Percentiles rank a stretch among this genome's conserved stretches.
Conservation (phyloP, 1,284 basidiomycete species). For the Tilletia setariae region DNA sequence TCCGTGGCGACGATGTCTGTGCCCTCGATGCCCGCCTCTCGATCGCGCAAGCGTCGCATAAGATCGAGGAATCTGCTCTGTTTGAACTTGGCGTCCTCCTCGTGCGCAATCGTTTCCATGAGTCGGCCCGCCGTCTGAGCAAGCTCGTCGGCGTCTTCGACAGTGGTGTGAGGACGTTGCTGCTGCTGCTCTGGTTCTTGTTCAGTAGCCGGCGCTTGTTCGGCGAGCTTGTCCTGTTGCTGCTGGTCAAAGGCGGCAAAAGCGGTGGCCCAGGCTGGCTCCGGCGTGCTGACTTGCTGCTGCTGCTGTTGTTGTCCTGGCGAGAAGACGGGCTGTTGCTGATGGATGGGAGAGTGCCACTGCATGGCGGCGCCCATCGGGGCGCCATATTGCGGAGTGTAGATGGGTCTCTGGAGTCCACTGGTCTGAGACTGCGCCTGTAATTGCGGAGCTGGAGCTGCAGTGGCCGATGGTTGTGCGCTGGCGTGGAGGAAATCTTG, state of each 20-base stretch:
- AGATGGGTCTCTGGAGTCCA: not conserved
- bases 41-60: constrained; percentile 79
- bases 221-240: constrained; percentile 18
- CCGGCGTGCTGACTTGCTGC: constrained; percentile 20
- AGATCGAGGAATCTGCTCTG: constrained; percentile 82
- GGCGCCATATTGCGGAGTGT: constrained; percentile 6
- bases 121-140: constrained; percentile 55
- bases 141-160: constrained; percentile 49
- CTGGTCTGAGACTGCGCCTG: not conserved
- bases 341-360: constrained; percentile 22
- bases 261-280: constrained; percentile 44
- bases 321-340: constrained; percentile 14
- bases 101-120: constrained; percentile 57
- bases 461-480: not conserved
- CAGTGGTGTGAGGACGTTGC: not conserved
- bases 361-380: constrained; percentile 13
- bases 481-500: constrained; percentile 11
- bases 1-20: constrained; percentile 66
- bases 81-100: constrained; percentile 76
- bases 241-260: constrained; percentile 40
- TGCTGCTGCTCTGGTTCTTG: not conserved
- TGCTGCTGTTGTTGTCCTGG: constrained; percentile 11
- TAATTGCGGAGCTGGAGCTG: not conserved
- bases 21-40: constrained; percentile 76
- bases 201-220: not conserved